Base-by-base conservation (phyloP, 768 basidiomycete species). In the Amanita pseudoporphyria region DNA sequence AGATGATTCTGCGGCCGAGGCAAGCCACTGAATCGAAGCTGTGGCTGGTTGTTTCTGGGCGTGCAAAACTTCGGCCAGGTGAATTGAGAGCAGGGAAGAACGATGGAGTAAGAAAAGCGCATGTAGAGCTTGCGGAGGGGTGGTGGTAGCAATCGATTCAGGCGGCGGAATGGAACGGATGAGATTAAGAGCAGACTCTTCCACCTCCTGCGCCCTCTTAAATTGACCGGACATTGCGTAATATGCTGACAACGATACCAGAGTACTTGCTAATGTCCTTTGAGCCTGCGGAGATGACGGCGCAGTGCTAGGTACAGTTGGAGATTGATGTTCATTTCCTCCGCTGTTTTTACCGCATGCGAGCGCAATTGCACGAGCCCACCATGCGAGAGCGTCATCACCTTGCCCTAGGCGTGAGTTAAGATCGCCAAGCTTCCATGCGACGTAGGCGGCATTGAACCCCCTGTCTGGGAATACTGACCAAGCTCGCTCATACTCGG, bases 231-330 rank as follows among this genome's bases (percentile, higher is more conserved):
- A 71, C 19, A 73, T 78, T 13, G 85, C 79, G 58, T 82, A 82
- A 57, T 73, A 76, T 3, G 82, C 81, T 18, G 87, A 89, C 19
- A 84, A 60, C n/a, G 86, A 84, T 6, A 86, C 76, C 3, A 88
- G 68, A 10, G 76, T 68, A 19, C 77, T 78, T 1, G 74, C 68
- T 42, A 86, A 61, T 22, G 76, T 75, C 49, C 87, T 74, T 58
- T 88, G 86, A 19, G 72, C 74, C 39, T 71, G 67, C 36, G 84
- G 83, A 47, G 81, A 79, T 51, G 72, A 62, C 32, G 83, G 82
- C 9, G 65, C 51, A 1, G 58, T 51, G 10, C 56, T 53, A 19
- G 79, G 71, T 31, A 76, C 58, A 9, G 14, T 18, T 19, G 36
- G 46, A 13, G 10, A 5, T 14, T 16, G 22, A 13, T 30, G 24